Evolutionary conservation across 2,329 filamentous ascomycete species (phyloP).

Genomic region (Neophaeococcomyces aloes): DNA sequence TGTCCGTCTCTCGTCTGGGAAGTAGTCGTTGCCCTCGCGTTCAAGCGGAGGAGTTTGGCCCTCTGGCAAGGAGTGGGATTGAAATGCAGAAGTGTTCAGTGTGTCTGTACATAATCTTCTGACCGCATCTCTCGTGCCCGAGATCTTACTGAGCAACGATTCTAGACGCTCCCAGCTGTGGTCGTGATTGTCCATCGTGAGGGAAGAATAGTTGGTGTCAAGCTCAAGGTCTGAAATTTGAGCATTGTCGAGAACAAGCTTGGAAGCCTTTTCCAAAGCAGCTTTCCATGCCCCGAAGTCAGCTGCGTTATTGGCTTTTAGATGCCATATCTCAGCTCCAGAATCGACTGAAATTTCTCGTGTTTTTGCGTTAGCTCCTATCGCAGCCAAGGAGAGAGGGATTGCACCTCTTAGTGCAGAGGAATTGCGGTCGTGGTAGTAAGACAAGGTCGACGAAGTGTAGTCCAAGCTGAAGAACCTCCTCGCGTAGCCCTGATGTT

Average conservation of each 20-base stretch:
- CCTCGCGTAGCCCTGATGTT: slow-evolving; percentile 83
- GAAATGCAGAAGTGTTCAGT: slow-evolving; percentile 29
- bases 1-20: slow-evolving; percentile 49
- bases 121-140: slow-evolving; percentile 79
- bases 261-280: slow-evolving; percentile 72
- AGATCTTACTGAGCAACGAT: slow-evolving; percentile 70
- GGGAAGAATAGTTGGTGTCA: neutral
- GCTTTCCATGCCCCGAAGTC: slow-evolving; percentile 83
- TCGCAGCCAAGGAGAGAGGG: slow-evolving; percentile 78
- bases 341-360: slow-evolving; percentile 95
- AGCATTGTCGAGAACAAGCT: slow-evolving; percentile 27
- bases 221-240: slow-evolving; percentile 30
- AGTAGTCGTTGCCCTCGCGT: slow-evolving; percentile 27
- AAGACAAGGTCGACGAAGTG: slow-evolving; percentile 85
- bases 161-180: slow-evolving; percentile 82
- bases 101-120: slow-evolving; percentile 78
- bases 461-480: slow-evolving; percentile 96
- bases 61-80: slow-evolving; percentile 19
- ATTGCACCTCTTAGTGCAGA: slow-evolving; percentile 87
- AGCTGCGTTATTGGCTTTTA: slow-evolving; percentile 68
- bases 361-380: slow-evolving; percentile 77
- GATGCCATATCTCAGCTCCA: slow-evolving; percentile 92
- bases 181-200: slow-evolving; percentile 44
- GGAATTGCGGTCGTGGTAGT: slow-evolving; percentile 90
- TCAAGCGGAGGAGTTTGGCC: slow-evolving; percentile 22